Percentiles rank a stretch among this genome's conserved stretches.
Evolutionary conservation across 2,329 filamentous ascomycete species (phyloP).

Genomic region (Lasiodiplodia gonubiensis): DNA sequence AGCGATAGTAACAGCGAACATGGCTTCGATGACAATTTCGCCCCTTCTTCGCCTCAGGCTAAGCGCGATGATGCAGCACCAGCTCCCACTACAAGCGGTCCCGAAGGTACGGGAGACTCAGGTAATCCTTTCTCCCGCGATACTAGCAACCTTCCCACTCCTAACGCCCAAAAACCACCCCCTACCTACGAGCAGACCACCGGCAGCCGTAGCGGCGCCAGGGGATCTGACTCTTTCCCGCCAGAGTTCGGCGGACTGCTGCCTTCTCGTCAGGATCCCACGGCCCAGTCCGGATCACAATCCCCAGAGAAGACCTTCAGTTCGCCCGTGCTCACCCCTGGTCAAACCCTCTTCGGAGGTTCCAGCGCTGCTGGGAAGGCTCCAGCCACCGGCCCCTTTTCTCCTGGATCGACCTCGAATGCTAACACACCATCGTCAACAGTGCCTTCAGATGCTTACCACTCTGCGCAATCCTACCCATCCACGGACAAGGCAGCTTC

Average conservation of each 20-base stretch:
- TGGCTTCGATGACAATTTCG: constrained; percentile 94
- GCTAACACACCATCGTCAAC: constrained; percentile 47
- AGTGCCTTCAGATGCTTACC: constrained; percentile 50
- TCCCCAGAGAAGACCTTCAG: constrained; percentile 47
- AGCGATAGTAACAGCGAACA: constrained; percentile 71
- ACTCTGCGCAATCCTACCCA: constrained; percentile 48
- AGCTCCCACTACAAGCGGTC: constrained; percentile 32
- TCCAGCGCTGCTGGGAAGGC: constrained; percentile 41
- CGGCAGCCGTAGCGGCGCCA: constrained; percentile 38
- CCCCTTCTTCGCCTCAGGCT: constrained; percentile 60
- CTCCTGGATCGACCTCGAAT: constrained; percentile 46
- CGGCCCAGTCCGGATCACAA: constrained; percentile 41
- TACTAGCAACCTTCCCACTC: constrained; percentile 54
- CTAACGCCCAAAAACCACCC: constrained; percentile 64
- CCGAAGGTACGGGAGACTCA: constrained; percentile 22
- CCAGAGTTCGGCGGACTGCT: constrained; percentile 62
- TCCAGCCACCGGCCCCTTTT: constrained; percentile 30
- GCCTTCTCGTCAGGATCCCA: constrained; percentile 61
- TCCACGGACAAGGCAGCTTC: constrained; percentile 38
- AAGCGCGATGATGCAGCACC: constrained; percentile 40
- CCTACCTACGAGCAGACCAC: constrained; percentile 60
- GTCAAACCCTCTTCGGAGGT: constrained; percentile 48
- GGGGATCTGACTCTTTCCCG: constrained; percentile 54
- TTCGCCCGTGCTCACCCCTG: constrained; percentile 42
- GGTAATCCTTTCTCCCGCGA: constrained; percentile 41